Base-by-base conservation (phyloP, 2,329 filamentous ascomycete species). In the Daldinia sp. region DNA sequence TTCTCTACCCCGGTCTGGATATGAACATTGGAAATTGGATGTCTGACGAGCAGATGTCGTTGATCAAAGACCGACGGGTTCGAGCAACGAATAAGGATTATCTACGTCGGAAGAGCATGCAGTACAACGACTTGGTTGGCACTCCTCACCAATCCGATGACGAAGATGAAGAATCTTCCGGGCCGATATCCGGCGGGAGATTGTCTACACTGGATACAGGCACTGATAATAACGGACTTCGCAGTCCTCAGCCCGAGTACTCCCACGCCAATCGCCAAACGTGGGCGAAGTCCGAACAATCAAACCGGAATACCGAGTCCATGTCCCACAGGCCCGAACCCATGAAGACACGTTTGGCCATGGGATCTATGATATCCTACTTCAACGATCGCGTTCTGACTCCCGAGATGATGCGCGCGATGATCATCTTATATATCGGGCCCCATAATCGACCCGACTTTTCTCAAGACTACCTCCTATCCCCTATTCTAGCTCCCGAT, bases 21-120 rank as follows among this genome's bases (percentile, higher is more conserved):
- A 93, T 98, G 91, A 97, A 96, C 72, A 98, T 98, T 68, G 93
- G 93, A 34, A 97, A 94, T 76, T 99, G 95, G 95, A 98, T 99
- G 94, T 94, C 92, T 0, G 94, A 98, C 71, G 94, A 98, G 76
- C 94, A 99, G 75, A 96, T 98, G 92, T 88, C 92, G 0, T 80
- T 99, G 63, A 96, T 99, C 66, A 89, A 93, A 68, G 94, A 97
- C 66, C 88, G 93, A 9, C 86, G 88, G 60, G 88, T 89, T 74
- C 86, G 93, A 21, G 89, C 89, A 70, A 93, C 89, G 1, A 97
- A 97, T 73, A 85, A 85, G 59, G 85, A 87, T 23, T 90, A 98
- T 57, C 81, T 97, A 9, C 85, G 90, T 32, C 86, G 92, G 60
- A 98, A 99, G 80, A 93, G 88, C 66, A 91, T 92, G 79, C 92